phyloP scores from a whole-genome alignment of 2,329 filamentous ascomycete species.

The Talaromyces amestolkiae region DNA sequence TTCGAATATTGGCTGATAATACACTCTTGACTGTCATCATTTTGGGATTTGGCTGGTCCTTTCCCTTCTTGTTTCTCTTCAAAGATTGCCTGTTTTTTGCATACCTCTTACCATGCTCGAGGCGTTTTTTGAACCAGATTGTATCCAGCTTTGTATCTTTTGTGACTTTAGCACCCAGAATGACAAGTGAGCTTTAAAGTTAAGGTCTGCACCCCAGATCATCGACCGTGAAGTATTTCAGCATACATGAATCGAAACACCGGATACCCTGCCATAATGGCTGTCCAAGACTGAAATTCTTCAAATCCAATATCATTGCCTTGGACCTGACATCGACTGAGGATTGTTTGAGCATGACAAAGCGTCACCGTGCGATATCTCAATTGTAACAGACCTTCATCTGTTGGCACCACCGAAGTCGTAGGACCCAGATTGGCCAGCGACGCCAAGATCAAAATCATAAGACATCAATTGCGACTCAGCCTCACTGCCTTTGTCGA shows the following conservation, averaged over 20 bases:
- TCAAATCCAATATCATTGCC: background rate
- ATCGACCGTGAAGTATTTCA: background rate
- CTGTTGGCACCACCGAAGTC: background rate
- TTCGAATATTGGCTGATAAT: background rate
- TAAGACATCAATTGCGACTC: conserved; percentile 24
- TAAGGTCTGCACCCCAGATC: conserved; percentile 1
- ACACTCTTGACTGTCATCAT: background rate
- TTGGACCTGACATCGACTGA: background rate
- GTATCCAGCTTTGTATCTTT: background rate
- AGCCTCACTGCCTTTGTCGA: conserved; percentile 37
- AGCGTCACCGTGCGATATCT: background rate
- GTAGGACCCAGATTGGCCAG: background rate
- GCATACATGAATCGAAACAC: background rate
- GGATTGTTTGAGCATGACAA: background rate
- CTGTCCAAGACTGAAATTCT: background rate
- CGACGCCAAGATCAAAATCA: conserved; percentile 2
- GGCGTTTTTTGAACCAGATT: background rate
- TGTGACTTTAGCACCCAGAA: background rate
- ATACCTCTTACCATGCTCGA: background rate
- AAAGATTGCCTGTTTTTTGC: no score
- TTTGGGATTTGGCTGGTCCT: background rate
- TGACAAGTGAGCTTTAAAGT: background rate
- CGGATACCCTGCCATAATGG: background rate
- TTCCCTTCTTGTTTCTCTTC: background rate
- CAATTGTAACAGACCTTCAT: background rate